Base-by-base conservation (phyloP, 768 basidiomycete species). In the Lactarius vividus region DNA sequence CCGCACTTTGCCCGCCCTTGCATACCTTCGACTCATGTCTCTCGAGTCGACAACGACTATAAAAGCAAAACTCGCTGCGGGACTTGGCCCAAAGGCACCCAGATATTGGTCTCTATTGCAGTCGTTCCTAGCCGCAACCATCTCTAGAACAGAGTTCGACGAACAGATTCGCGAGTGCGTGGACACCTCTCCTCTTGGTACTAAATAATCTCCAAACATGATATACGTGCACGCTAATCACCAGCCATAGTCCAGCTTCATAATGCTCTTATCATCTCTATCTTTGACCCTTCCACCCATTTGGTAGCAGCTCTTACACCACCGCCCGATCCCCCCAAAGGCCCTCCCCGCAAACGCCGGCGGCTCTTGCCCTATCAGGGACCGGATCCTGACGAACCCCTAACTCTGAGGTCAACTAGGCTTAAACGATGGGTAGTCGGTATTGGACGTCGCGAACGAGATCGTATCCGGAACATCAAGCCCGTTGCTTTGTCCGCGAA, bases 261-360 rank as follows among this genome's bases (percentile, higher is more conserved):
- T 73, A 94, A 94, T 75, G 86, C 91, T 13, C 80, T 94, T 37
- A 86, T 94, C 40, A 92, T 93, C 35, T 91, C 91, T 2, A 76
- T 94, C 18, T 91, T 93, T 68, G 91, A 91, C 75, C 88, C 88
- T 28, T 89, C 90, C 1, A 84, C 85, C 0, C 85, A 88, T 70
- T 85, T 87, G 70, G 83, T 88, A 49, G 85, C 85, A 49, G 85
- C 85, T 2, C 83, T 84, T 0, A 86, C 89, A 0, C 85, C 87
- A 9, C 88, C 89, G 1, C 82, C 83, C n/a, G 78, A 87, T 44
- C 73, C 79, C 1, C 83, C 88, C 10, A 89, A 88, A 70, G 83
- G 81, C 7, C 84, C 86, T 15, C 79, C 83, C 13, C 88, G 89
- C 69, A 89, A 92, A 65, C 84, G 89, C 52, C 83, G 88, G n/a